phyloP scores from a whole-genome alignment of 2,329 filamentous ascomycete genomes.

The Chaetoscypha palmicola region DNA sequence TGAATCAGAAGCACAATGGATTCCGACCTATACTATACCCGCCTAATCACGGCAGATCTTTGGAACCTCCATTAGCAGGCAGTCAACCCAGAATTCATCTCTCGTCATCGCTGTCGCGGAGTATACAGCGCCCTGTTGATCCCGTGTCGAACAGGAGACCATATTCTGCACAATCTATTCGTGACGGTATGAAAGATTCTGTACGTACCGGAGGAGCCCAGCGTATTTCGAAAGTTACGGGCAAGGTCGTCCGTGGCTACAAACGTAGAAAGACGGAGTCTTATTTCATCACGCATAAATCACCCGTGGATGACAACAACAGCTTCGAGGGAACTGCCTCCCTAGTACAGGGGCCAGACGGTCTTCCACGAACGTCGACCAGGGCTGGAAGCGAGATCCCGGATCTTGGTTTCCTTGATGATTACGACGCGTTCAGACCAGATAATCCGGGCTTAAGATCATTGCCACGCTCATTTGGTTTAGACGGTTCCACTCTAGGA shows the following conservation, averaged over 20 bases:
- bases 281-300: background rate
- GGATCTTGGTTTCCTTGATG: slow-evolving; percentile 20
- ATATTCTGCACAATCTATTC: background rate
- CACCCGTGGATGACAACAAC: background rate
- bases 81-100: background rate
- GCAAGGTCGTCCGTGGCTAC: slow-evolving; percentile 4
- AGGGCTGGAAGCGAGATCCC: slow-evolving; percentile 12
- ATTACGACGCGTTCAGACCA: slow-evolving; percentile 9
- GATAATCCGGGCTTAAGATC: slow-evolving; percentile 25
- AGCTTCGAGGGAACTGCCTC: background rate
- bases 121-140: background rate
- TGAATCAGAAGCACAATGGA: too few species aligned
- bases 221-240: slow-evolving; percentile 7
- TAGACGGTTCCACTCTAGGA: slow-evolving; percentile 1
- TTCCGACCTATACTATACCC: background rate
- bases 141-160: background rate
- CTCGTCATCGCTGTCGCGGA: background rate
- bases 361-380: background rate
- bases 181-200: background rate
- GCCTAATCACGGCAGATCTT: background rate
- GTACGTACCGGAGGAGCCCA: background rate
- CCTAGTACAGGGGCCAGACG: background rate
- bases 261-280: background rate
- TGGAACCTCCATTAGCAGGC: background rate
- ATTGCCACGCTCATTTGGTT: slow-evolving; percentile 18